Evolutionary conservation across 345 rosid species (phyloP).

Genomic region (Gossypium longicalyx): DNA sequence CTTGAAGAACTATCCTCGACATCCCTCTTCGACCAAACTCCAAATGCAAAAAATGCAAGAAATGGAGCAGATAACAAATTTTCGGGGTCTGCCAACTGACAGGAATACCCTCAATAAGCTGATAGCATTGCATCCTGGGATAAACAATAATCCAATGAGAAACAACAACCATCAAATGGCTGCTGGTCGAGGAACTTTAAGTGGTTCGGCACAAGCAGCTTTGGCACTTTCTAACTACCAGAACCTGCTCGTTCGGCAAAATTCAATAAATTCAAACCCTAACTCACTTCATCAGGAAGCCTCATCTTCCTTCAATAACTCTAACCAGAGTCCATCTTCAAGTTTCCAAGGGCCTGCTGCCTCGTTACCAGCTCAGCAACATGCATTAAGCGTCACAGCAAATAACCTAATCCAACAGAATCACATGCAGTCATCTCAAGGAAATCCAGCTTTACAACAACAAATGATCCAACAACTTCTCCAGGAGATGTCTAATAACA

Average conservation of each 20-base stretch:
- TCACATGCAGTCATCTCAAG: constrained; percentile 48
- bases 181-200: constrained; percentile 52
- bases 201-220: constrained; percentile 77
- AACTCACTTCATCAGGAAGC: constrained; percentile 61
- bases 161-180: constrained; percentile 45
- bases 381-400: constrained; percentile 25
- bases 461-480: constrained; percentile 79
- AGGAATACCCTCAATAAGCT: constrained; percentile 74
- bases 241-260: constrained; percentile 68
- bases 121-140: constrained; percentile 61
- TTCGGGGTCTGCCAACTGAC: constrained; percentile 78
- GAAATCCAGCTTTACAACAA: constrained; percentile 63
- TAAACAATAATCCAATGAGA: constrained; percentile 48
- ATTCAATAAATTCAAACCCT: constrained; percentile 64
- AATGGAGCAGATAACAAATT: constrained; percentile 71
- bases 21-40: constrained; percentile 45
- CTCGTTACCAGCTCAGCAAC: constrained; percentile 49
- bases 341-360: constrained; percentile 54
- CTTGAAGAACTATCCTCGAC: constrained; percentile 75
- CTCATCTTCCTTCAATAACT: constrained; percentile 45
- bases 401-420: constrained; percentile 48
- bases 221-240: constrained; percentile 76
- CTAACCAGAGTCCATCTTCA: constrained; percentile 60
- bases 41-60: constrained; percentile 85
- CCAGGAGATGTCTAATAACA: constrained; percentile 63